Evolutionary conservation across 129 eudicot species (phyloP).

Genomic region (Lonicera japonica): DNA sequence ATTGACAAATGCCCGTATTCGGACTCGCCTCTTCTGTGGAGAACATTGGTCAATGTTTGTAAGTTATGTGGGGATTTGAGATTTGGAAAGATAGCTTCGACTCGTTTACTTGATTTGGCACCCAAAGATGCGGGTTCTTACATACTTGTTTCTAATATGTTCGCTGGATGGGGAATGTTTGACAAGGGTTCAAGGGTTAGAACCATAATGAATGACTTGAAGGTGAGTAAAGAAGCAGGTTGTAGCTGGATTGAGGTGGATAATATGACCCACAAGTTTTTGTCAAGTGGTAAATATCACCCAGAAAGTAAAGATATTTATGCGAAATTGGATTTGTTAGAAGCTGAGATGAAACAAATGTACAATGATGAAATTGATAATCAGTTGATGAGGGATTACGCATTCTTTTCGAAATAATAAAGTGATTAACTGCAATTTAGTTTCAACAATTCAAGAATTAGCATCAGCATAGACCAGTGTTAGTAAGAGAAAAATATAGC

Average conservation of each 20-base stretch:
- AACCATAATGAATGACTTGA: conserved; percentile 8
- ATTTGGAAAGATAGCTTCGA: conserved; percentile 9
- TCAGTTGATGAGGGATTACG: too few species aligned
- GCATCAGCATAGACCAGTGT: too few species aligned
- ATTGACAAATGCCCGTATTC: conserved; percentile 1
- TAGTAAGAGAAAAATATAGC: too few species aligned
- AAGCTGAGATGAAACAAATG: background rate
- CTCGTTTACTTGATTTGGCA: conserved; percentile 5
- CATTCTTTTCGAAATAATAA: too few species aligned
- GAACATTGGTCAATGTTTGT: conserved; percentile 5
- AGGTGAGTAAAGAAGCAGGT: conserved; percentile 13
- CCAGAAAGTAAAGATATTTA: conserved; percentile 3
- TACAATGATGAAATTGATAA: too few species aligned
- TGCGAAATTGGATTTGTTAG: background rate
- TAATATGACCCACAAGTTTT: conserved; percentile 5
- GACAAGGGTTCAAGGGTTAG: conserved; percentile 8
- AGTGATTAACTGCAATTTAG: too few species aligned
- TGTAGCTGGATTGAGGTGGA: conserved; percentile 11
- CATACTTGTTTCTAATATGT: background rate
- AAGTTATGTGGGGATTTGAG: background rate
- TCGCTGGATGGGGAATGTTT: background rate
- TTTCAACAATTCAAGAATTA: too few species aligned
- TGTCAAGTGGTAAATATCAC: conserved; percentile 3
- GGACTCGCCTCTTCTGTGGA: conserved; percentile 12
- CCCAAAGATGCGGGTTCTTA: conserved; percentile 10